These are phyloP conservation scores for Talaromyces sp. DNA, from an alignment of 2,329 filamentous ascomycete genomes.

Conservation along the genomic window DNA sequence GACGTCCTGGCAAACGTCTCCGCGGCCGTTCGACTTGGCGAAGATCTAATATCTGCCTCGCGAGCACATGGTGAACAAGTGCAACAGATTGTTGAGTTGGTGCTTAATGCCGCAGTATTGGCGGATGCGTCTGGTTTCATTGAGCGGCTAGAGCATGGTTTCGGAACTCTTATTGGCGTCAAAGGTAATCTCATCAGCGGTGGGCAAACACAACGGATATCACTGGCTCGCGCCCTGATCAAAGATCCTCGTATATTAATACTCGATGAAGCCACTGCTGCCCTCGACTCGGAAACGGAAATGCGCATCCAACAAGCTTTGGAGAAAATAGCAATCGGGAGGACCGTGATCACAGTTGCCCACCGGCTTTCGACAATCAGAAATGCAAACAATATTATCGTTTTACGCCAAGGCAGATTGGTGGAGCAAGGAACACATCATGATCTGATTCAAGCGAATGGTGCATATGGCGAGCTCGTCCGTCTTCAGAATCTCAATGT, in stretches of 20 bases:
- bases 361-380: constrained; percentile 92
- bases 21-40: too few species aligned
- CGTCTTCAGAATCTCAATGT: too few species aligned
- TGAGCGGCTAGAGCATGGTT: too few species aligned
- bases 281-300: constrained; percentile 92
- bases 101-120: too few species aligned
- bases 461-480: constrained; percentile 56
- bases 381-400: constrained; percentile 90
- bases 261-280: constrained; percentile 90
- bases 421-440: constrained; percentile 82
- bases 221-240: constrained; percentile 84
- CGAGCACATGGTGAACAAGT: too few species aligned
- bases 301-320: constrained; percentile 89
- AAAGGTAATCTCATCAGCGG: too few species aligned
- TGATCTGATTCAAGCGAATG: background rate
- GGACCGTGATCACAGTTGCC: constrained; percentile 92
- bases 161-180: too few species aligned
- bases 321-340: constrained; percentile 58
- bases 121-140: too few species aligned
- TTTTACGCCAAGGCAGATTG: constrained; percentile 77
- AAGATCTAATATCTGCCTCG: too few species aligned
- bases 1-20: too few species aligned
- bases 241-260: constrained; percentile 90
- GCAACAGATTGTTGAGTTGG: too few species aligned
- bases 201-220: constrained; percentile 94